These are phyloP conservation scores for Lactarius pseudohatsudake DNA, from an alignment of 768 basidiomycete species.

Conservation along the genomic window DNA sequence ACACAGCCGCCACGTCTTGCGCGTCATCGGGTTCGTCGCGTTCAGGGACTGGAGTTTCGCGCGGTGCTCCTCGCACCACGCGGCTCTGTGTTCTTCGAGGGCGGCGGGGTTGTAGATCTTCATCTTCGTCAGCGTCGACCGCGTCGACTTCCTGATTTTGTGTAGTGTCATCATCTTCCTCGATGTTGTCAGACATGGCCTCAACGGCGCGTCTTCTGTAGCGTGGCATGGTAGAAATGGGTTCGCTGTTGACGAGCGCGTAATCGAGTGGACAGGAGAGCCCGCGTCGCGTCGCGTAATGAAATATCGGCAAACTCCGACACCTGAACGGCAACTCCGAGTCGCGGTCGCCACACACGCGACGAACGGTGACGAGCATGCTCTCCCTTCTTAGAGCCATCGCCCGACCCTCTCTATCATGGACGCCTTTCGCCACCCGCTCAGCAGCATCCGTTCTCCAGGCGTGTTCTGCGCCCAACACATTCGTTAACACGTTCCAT, in stretches of 20 bases:
- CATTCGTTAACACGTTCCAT: slow-evolving; percentile 57
- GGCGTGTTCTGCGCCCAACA: slow-evolving; percentile 21
- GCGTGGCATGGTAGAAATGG: slow-evolving; percentile 38
- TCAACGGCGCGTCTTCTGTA: slow-evolving; percentile 45
- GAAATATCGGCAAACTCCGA: slow-evolving; percentile 18
- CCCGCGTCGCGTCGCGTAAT: slow-evolving; percentile 10
- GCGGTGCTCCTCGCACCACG: not conserved
- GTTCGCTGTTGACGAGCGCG: not conserved
- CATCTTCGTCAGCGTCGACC: slow-evolving; percentile 45
- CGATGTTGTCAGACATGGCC: slow-evolving; percentile 56
- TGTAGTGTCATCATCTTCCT: slow-evolving; percentile 46
- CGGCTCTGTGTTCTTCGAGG: slow-evolving; percentile 35
- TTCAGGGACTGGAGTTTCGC: slow-evolving; percentile 33
- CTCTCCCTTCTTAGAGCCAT: slow-evolving; percentile 18
- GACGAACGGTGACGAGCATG: slow-evolving; percentile 14
- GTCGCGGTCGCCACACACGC: not conserved
- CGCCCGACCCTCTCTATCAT: slow-evolving; percentile 16
- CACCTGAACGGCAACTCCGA: no score
- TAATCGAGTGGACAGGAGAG: not conserved
- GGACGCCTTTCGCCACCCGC: slow-evolving; percentile 12
- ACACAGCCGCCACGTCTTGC: slow-evolving; percentile 35
- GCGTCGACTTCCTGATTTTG: slow-evolving; percentile 38
- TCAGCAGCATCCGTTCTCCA: slow-evolving; percentile 23
- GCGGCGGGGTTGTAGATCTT: slow-evolving; percentile 38
- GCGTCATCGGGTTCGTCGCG: slow-evolving; percentile 39